These are phyloP conservation scores for Crassisporium funariophilum DNA, from an alignment of 768 basidiomycete genomes.

Conservation along the genomic window DNA sequence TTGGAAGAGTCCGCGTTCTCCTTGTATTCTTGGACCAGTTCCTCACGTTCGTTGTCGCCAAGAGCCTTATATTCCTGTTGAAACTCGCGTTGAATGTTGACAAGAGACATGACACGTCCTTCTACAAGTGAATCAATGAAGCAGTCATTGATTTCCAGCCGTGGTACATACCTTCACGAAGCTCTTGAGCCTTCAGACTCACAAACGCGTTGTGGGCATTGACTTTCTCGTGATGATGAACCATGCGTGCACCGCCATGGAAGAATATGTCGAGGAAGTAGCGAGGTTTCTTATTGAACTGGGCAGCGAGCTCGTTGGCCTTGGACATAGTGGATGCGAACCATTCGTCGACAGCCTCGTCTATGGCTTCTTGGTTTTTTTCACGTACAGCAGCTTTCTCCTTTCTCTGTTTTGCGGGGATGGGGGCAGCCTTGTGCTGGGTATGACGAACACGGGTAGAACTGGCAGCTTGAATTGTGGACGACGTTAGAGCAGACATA, in stretches of 20 bases:
- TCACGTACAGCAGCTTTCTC: neutral
- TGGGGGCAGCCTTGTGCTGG: neutral
- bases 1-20: neutral
- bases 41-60: neutral
- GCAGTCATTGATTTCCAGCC: too few relatives aligned
- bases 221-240: neutral
- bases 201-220: slow-evolving; percentile 9
- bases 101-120: too few relatives aligned
- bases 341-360: slow-evolving; percentile 5
- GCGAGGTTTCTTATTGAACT: slow-evolving; percentile 5
- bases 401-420: neutral
- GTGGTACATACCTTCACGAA: slow-evolving; percentile 6
- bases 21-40: neutral
- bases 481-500: neutral
- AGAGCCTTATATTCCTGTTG: slow-evolving; percentile 12
- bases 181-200: slow-evolving; percentile 1
- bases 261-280: slow-evolving; percentile 9
- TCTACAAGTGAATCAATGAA: too few relatives aligned
- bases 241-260: neutral
- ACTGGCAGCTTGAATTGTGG: neutral
- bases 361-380: neutral
- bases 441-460: neutral
- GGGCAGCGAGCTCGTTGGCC: neutral
- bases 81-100: neutral
- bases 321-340: neutral